Conservation (phyloP, 2,329 filamentous ascomycete genomes). For the Diaporthe aspalathi region DNA sequence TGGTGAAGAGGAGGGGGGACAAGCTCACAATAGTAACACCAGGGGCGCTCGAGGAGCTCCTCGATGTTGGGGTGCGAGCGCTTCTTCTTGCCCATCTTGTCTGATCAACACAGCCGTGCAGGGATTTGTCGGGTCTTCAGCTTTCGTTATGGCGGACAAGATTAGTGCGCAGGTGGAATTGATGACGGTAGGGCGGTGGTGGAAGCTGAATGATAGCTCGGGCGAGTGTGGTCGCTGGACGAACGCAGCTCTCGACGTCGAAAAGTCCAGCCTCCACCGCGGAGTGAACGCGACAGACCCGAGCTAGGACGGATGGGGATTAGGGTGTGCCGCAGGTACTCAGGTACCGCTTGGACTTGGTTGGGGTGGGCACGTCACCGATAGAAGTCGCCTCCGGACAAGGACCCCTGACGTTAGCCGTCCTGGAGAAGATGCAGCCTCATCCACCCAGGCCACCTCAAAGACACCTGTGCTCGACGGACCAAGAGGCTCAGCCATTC, state of each 20-base stretch:
- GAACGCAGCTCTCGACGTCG: constrained; percentile 19
- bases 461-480: too few relatives aligned
- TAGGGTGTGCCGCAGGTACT: not conserved
- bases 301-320: constrained; percentile 13
- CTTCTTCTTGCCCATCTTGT: constrained; percentile 88
- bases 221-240: not conserved
- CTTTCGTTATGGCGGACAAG: too few relatives aligned
- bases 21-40: constrained; percentile 93
- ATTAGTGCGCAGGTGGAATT: not conserved
- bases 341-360: not conserved
- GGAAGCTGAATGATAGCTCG: constrained; percentile 12
- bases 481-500: not conserved
- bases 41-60: constrained; percentile 86
- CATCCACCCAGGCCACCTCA: constrained; percentile 8
- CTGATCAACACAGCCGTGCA: not conserved
- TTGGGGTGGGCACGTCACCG: constrained; percentile 16
- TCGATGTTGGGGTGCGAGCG: constrained; percentile 87
- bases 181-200: not conserved
- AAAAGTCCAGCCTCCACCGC: constrained; percentile 26
- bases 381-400: not conserved
- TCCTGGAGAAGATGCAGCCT: not conserved
- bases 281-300: constrained; percentile 17
- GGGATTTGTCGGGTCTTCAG: not conserved
- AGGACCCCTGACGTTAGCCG: not conserved
- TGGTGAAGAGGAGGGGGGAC: too few relatives aligned